Conservation (phyloP, 306 rosid species). For the Cicer yamashitae region DNA sequence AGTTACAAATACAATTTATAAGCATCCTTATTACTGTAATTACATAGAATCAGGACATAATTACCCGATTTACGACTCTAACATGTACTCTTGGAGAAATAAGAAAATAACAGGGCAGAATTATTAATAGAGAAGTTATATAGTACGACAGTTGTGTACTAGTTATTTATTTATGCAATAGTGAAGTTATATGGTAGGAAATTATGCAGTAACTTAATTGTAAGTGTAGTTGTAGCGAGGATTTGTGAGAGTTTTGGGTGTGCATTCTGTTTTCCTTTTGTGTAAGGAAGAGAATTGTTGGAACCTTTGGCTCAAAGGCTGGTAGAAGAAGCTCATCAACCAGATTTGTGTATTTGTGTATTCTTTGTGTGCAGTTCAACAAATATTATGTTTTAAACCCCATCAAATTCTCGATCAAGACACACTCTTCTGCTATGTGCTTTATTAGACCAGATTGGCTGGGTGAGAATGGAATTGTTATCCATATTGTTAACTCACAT, state of each 20-base stretch:
- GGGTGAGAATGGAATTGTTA: slow-evolving; percentile 11
- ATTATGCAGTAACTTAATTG: not conserved
- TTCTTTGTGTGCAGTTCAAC: not conserved
- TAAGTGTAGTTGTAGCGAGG: not conserved
- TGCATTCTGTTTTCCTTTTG: not conserved
- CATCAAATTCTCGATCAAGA: slow-evolving; percentile 7
- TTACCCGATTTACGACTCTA: not conserved
- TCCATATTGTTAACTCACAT: not conserved
- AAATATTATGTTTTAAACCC: not conserved
- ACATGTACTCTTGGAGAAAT: not conserved
- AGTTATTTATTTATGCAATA: not conserved
- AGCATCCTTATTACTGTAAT: not conserved
- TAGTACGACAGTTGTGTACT: not conserved
- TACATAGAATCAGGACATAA: not conserved
- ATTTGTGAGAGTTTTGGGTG: not conserved
- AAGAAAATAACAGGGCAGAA: not conserved
- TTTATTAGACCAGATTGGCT: slow-evolving; percentile 17
- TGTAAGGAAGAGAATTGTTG: not conserved
- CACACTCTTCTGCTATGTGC: slow-evolving; percentile 2
- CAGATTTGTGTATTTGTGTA: not conserved
- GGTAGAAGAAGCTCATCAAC: too few relatives aligned
- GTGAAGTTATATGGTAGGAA: not conserved
- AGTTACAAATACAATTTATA: not conserved
- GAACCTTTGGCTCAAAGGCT: too few relatives aligned
- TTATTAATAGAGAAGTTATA: not conserved